phyloP scores from a whole-genome alignment of 225 moss, liverwort and hornwort species.

The Pseudisothecium myosuroides region DNA sequence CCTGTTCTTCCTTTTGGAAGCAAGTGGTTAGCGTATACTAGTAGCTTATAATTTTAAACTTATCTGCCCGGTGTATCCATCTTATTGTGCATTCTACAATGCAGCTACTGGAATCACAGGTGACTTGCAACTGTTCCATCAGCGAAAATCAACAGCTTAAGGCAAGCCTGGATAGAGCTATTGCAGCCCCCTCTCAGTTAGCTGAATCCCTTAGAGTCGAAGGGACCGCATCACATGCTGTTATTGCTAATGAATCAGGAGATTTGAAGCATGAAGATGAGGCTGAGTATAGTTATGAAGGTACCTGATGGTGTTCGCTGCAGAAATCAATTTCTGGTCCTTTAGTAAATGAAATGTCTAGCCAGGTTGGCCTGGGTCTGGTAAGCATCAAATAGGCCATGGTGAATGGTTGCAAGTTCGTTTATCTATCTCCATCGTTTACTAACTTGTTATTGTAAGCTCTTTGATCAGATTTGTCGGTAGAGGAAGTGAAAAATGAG shows the following conservation, averaged over 20 bases:
- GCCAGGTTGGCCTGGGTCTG: not conserved
- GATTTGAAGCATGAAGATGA: not conserved
- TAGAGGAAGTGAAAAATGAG: not conserved
- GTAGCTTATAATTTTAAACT: too few relatives aligned
- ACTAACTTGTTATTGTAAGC: not conserved
- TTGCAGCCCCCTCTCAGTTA: slow-evolving; percentile 35
- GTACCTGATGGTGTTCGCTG: not conserved
- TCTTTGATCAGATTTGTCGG: not conserved
- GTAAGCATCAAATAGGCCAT: not conserved
- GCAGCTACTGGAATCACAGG: slow-evolving; percentile 39
- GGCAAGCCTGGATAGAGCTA: slow-evolving; percentile 32
- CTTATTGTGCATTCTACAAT: not conserved
- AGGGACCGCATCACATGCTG: slow-evolving; percentile 35
- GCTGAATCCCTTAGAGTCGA: slow-evolving; percentile 29
- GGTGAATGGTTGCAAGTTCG: not conserved
- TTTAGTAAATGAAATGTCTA: not conserved
- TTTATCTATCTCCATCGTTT: not conserved
- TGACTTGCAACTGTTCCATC: slow-evolving; percentile 20
- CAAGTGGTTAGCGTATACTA: not conserved
- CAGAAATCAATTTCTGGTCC: not conserved
- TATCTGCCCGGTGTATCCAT: not conserved
- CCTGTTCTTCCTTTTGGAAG: not conserved
- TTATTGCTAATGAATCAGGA: slow-evolving; percentile 9
- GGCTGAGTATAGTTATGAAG: slow-evolving; percentile 3
- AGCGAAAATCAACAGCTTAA: slow-evolving; percentile 44